Evolutionary conservation across 306 rosid genomes (phyloP), one percentile per base, ranked within the genome.

Genomic region (Dryas octopetala): DNA sequence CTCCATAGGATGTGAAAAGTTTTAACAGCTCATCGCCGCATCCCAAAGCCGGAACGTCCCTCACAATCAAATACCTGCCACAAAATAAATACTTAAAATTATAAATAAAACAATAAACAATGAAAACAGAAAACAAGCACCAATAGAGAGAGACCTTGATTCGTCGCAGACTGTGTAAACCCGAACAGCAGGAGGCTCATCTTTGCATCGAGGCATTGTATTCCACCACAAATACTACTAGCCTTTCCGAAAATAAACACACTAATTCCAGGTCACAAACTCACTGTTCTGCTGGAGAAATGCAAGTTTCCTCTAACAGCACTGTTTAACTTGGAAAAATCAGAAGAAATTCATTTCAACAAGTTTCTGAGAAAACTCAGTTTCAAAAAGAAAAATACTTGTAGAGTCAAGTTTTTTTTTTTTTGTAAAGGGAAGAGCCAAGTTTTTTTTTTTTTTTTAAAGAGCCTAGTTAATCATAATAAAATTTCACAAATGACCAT

Each of bases 111-210:
- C 9, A n/a, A 2, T 67, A 3, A 28, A 73, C 2, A 12, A 2
- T 58, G 15, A 17, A 50, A 64, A 7, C 51, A 65, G 9, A 19
- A 32, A 11, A 62, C 3, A 23, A 2, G 13, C 38, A 73, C 65
- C 4, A 12, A 68, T 43, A 52, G 44, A 23, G 23, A 43, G 23
- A 43, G 23, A 88, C 96, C 95, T 87, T 49, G 98, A 94, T 90
- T 94, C 98, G 7, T 91, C 95, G 57, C 89, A 94, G 80, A 94
- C 90, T 0, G 95, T 87, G 86, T 94, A 91, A 66, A 87, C 98
- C 1, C 89, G 88, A 88, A 94, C 82, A 0, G 96, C 96, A 5
- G 88, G 87, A 57, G 87, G 66, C 45, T 91, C 91, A 7, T 91
- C 88, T 68, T 82, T 90, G 79, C 80, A 83, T 58, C 95, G 90